Percentiles rank a stretch among this genome's conserved stretches.
Conservation (phyloP, 805 yeast species). For the Lipomyces orientalis region DNA sequence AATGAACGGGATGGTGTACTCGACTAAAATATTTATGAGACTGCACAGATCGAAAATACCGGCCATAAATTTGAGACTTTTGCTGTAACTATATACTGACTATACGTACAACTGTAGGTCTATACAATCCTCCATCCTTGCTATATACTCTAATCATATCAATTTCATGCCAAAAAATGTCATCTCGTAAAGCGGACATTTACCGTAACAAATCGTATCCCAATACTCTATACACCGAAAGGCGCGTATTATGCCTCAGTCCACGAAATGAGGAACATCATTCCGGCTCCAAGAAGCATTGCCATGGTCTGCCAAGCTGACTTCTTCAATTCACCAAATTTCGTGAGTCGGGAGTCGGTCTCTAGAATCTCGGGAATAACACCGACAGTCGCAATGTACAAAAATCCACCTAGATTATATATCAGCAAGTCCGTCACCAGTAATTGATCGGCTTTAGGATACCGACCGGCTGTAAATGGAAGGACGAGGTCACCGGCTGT, state of each 20-base stretch:
- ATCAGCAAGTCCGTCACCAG: background rate
- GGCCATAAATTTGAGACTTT: background rate
- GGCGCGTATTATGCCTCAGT: slow-evolving; percentile 45
- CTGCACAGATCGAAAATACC: background rate
- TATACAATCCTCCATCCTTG: background rate
- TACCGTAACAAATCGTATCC: background rate
- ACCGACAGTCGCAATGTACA: slow-evolving; percentile 74
- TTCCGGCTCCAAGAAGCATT: slow-evolving; percentile 58
- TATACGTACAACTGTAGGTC: background rate
- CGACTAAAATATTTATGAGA: background rate
- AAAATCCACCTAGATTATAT: slow-evolving; percentile 52
- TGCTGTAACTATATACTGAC: background rate
- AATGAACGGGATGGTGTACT: background rate
- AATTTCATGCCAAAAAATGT: background rate
- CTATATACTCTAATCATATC: background rate
- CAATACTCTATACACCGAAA: background rate
- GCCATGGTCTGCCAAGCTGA: slow-evolving; percentile 57
- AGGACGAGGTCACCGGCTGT: slow-evolving; percentile 58
- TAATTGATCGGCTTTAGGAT: background rate
- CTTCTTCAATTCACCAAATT: slow-evolving; percentile 49
- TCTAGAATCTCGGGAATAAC: slow-evolving; percentile 76
- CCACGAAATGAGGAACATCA: slow-evolving; percentile 62
- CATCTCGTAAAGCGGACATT: background rate
- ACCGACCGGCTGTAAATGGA: slow-evolving; percentile 72
- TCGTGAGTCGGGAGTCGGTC: slow-evolving; percentile 45